Evolutionary conservation across 73 alveolate genomes (phyloP).

Genomic region (Diophrys appendiculata): DNA sequence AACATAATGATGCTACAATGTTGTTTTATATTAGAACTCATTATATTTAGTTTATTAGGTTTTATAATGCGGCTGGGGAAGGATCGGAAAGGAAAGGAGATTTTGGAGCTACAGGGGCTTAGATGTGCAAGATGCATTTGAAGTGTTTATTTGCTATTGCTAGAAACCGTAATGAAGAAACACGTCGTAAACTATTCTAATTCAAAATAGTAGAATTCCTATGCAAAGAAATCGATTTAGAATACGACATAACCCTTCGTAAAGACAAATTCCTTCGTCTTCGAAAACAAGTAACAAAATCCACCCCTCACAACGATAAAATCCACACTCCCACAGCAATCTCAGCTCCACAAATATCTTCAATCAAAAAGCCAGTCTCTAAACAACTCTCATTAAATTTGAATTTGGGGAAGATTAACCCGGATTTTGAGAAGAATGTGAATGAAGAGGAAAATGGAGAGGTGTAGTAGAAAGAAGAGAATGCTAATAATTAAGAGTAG

Average conservation of each 20-base stretch:
- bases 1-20: not conserved
- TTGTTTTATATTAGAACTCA: not conserved
- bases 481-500: too few relatives aligned
- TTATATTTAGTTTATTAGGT: not conserved
- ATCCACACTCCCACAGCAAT: not conserved
- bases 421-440: too few relatives aligned
- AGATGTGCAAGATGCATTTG: constrained; percentile 89
- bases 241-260: constrained; percentile 85
- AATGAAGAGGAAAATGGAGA: too few relatives aligned
- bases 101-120: too few relatives aligned
- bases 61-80: not conserved
- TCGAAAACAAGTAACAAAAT: constrained; percentile 44
- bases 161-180: constrained; percentile 91
- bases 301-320: not conserved
- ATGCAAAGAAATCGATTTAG: constrained; percentile 94
- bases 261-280: constrained; percentile 74
- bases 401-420: too few relatives aligned
- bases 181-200: constrained; percentile 90
- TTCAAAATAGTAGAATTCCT: constrained; percentile 92
- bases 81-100: too few relatives aligned
- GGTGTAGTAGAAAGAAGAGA: too few relatives aligned
- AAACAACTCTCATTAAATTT: not conserved
- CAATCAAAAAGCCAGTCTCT: not conserved
- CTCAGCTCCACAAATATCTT: not conserved
- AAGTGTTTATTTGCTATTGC: constrained; percentile 91